Base-by-base conservation (phyloP, 495 filamentous ascomycete genomes). In the Poronia punctata region DNA sequence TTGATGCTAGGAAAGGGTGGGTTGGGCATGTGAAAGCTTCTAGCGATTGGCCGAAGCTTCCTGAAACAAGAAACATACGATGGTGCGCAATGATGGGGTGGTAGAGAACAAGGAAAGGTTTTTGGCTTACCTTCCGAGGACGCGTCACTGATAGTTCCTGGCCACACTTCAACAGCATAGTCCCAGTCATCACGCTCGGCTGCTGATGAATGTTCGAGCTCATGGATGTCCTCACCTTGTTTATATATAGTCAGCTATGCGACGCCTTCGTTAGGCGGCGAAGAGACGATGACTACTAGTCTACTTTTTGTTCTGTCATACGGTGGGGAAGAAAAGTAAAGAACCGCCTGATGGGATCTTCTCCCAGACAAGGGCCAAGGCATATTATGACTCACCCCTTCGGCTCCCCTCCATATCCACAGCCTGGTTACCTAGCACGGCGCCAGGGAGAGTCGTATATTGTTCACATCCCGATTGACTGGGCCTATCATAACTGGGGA, bases 131-230 rank as follows among this genome's bases (percentile, higher is more conserved):
- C 14, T 7, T 32, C 21, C 16, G 11, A 26, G 34, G n/a, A n/a
- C n/a, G 25, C 42, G 27, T 38, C 42, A 9, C 38, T 22, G 5
- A 4, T 23, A 12, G 35, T 12, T 32, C 34, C 42, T 20, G 34
- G 42, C 42, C 42, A 45, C 6, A 45, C 34, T 38, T 38, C 42
- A 8, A 37, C 42, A 14, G 33, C 28, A 27, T 38, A 38, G n/a
- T 38, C 22, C 42, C 42, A 45, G 3, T 45, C 28, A 10, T 38
- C 35, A 3, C 28, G 25, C 10, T 20, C 11, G 16, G 34, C n/a
- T n/a, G n/a, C n/a, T n/a, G 3, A 4, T n/a, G 5, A 5, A 19
- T 23, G 4, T 12, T 19, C 26, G 22, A 5, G 5, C n/a, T 7
- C 15, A 7, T 11, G 27, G 42, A 26, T 21, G 11, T 18, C 34